Evolutionary conservation across 805 yeast species (phyloP).

Genomic region (Candida vartiovaarae): DNA sequence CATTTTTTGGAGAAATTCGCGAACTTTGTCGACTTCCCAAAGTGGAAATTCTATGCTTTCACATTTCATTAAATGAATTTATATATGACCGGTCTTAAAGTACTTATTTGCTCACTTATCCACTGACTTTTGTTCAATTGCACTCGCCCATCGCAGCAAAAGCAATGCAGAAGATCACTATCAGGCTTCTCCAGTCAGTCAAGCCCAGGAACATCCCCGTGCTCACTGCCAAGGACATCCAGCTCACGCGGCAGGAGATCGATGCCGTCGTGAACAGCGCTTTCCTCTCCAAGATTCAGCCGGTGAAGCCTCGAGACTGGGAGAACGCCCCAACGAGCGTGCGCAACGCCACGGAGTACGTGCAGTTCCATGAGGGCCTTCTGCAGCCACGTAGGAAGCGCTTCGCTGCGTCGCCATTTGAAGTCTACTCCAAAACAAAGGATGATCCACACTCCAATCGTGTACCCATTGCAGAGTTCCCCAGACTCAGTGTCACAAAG

Average conservation of each 20-base stretch:
- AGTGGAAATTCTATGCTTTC: too few relatives aligned
- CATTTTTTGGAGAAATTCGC: too few relatives aligned
- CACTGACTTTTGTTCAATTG: too few relatives aligned
- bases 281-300: neutral
- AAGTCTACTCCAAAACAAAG: constrained; percentile 5
- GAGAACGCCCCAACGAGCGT: neutral
- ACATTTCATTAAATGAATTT: too few relatives aligned
- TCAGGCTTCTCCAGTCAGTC: neutral
- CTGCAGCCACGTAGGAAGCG: constrained; percentile 2
- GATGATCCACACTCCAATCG: neutral
- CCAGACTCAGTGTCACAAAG: constrained; percentile 52
- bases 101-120: too few relatives aligned
- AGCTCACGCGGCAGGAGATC: constrained; percentile 5
- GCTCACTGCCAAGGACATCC: neutral
- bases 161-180: neutral
- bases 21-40: too few relatives aligned
- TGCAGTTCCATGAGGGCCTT: constrained; percentile 6
- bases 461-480: constrained; percentile 9
- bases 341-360: constrained; percentile 1
- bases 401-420: constrained; percentile 13
- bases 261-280: neutral
- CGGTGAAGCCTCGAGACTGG: neutral
- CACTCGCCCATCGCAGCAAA: neutral
- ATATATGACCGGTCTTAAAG: too few relatives aligned
- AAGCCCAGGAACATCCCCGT: neutral